Evolutionary conservation across 306 rosid species (phyloP), one percentile per base, ranked within the genome.

Genomic region (Urtica urens): DNA sequence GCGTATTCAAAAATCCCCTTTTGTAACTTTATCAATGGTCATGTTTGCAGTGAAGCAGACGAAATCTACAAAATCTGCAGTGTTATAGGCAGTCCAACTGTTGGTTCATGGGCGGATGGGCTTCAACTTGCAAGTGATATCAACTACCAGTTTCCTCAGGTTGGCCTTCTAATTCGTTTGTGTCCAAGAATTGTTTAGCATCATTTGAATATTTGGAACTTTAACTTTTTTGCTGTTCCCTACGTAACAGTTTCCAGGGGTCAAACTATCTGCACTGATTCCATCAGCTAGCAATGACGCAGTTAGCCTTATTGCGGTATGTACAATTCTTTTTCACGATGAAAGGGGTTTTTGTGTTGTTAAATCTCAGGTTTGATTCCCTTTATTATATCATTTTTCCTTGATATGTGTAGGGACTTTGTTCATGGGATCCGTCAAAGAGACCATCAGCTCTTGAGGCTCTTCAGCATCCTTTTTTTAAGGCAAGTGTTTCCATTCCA

Each of bases 381-480:
- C 11, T 18, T 37, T 5, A 35, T 40, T 10, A 11, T 9, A 17
- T 40, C 18, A 23, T 55, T 14, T 42, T 16, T 46, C 33, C 1
- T n/a, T 38, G 23, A 2, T 49, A 38, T 26, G 13, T 79, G 38
- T 40, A 92, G 99, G 73, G 87, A 23, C 99, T 92, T 58, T 85
- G 96, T 67, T 82, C 93, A 3, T 92, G 99, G 99, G 99, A 92
- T 71, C 96, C 99, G 10, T 64, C 71, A 64, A 85, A 73, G 73
- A 92, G 99, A 76, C 99, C 99, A 46, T 58, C 96, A 10, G 96
- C 99, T 62, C 60, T 64, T 20, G 96, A 73, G 76, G 94, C 81
- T 57, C 99, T 92, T 55, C 99, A 85, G 55, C 94, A 92, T 72
- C 94, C 96, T 64, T 92, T 92, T 85, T 92, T 92, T 50, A 94